phyloP scores from a whole-genome alignment of 192 early-diverging fungal genomes.

The Rhizophlyctis rosea region DNA sequence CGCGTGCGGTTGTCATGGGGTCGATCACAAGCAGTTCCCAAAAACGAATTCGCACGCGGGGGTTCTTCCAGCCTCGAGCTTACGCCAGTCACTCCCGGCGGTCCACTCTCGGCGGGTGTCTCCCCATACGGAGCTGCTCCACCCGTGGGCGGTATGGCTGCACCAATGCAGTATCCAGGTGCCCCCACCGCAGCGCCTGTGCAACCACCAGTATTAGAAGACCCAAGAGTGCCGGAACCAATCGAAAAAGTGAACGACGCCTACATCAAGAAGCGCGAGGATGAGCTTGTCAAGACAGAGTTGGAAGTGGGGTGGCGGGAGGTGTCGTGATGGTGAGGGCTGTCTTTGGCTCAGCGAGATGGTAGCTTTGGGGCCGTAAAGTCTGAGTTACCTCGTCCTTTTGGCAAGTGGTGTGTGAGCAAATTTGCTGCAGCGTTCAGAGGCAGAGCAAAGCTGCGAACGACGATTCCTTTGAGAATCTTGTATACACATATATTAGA shows the following conservation, averaged over 20 bases:
- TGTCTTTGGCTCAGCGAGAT: too few relatives aligned
- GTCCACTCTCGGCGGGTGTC: not conserved
- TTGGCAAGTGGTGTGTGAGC: too few relatives aligned
- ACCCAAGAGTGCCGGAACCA: constrained; percentile 27
- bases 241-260: constrained; percentile 35
- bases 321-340: too few relatives aligned
- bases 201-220: constrained; percentile 10
- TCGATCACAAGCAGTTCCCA: constrained; percentile 43
- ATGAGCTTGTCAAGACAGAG: constrained; percentile 20
- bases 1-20: constrained; percentile 74
- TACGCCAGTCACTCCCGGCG: not conserved
- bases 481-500: too few relatives aligned
- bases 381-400: too few relatives aligned
- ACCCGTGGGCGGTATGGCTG: constrained; percentile 9
- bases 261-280: constrained; percentile 30
- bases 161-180: too few relatives aligned
- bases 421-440: too few relatives aligned
- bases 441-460: too few relatives aligned
- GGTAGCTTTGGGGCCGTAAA: too few relatives aligned
- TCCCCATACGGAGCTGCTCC: constrained; percentile 9
- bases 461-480: too few relatives aligned
- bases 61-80: constrained; percentile 3
- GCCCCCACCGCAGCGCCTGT: not conserved
- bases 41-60: constrained; percentile 16
- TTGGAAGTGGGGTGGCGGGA: constrained; percentile 3